These are phyloP conservation scores for Gossypium lobatum DNA, from an alignment of 441 rosid species.

Conservation along the genomic window DNA sequence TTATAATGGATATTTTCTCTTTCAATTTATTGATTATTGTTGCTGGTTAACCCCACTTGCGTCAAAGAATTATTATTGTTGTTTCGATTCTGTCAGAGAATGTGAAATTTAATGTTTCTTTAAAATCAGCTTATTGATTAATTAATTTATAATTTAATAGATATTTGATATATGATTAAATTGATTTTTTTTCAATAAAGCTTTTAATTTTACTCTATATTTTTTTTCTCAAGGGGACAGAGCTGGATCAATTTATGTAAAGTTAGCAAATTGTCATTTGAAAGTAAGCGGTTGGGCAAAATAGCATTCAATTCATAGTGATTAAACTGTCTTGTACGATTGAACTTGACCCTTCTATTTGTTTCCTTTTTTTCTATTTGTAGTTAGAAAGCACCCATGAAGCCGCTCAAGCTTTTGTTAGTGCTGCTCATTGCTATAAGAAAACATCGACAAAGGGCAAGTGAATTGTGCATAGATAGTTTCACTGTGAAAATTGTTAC, in stretches of 20 bases:
- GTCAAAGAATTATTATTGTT: background rate
- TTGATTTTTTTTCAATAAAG: background rate
- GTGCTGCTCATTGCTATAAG: conserved; percentile 94
- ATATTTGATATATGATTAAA: background rate
- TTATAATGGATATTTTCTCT: background rate
- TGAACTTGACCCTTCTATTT: background rate
- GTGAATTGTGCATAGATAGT: conserved; percentile 7
- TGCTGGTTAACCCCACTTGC: background rate
- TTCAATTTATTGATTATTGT: background rate
- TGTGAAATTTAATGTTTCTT: background rate
- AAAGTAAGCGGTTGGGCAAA: conserved; percentile 37
- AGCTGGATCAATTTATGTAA: conserved; percentile 74
- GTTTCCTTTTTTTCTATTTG: conserved; percentile 9
- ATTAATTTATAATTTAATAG: background rate
- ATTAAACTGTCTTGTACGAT: background rate
- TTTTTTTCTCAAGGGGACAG: conserved; percentile 61
- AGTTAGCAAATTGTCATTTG: conserved; percentile 76
- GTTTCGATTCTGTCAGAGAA: background rate
- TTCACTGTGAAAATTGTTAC: background rate
- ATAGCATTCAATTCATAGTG: background rate
- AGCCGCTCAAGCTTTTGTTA: conserved; percentile 86
- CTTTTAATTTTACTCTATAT: background rate
- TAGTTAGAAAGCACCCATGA: conserved; percentile 95
- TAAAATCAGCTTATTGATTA: background rate
- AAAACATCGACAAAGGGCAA: conserved; percentile 72